Base-by-base conservation (phyloP, 2,329 filamentous ascomycete genomes). In the Lachnellula arida region DNA sequence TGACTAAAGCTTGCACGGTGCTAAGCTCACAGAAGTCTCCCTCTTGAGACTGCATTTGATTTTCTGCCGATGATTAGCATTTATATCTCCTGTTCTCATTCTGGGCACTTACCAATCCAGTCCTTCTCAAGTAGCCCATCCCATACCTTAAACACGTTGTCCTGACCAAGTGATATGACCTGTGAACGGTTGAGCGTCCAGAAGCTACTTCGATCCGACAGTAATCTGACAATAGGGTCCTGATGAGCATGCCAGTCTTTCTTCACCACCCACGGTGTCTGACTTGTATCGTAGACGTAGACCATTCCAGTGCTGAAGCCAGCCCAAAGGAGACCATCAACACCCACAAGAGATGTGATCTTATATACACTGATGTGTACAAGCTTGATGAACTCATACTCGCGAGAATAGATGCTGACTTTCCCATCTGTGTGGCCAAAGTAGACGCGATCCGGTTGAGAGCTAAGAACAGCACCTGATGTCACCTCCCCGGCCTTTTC, bases 171-270 rank as follows among this genome's bases (percentile, higher is more conserved):
- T 0, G 91, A 93, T 4, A 93, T 79, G 17, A 97, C 88, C 66
- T 97, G 92, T 49, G 90, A 76, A 23, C 90, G 84, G 64, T 94
- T 90, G 59, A 94, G 78, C 54, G 86, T 90, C 82, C 92, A 97
- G 49, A 91, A 84, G 67, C 89, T 91, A 35, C 91, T 89, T 1
- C 81, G 78, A 69, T 99, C 94, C 1, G 88, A 82, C 12, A 89
- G 74, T 56, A 99, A 82, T 56, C 85, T 87, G 47, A 89, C 81
- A 7, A 96, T 86, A 0, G 92, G 89, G 60, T 88, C 88, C 6
- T 90, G 86, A 68, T 97, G 94, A 2, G 91, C 93, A 61, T 87
- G 85, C 93, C 94, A 99, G 67, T 97, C 93, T 71, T 99, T 99
- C 74, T 89, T 86, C 25, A 96, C 84, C 19, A 81, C 80, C 94